phyloP scores from a whole-genome alignment of 805 yeast genomes.

The Candida ascalaphidarum region DNA sequence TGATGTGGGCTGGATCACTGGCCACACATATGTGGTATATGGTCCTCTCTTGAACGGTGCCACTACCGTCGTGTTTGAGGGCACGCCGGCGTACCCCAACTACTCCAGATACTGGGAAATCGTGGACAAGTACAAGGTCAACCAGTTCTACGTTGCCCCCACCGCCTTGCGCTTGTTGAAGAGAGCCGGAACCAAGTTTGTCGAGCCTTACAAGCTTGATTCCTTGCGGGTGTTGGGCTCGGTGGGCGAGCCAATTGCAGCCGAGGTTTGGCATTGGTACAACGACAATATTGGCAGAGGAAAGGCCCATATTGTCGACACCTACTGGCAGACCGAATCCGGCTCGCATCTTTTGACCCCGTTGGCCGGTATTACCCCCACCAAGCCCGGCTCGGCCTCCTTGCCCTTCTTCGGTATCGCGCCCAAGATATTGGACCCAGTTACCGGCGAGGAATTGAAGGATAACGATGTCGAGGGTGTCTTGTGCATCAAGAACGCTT shows the following conservation, averaged over 20 bases:
- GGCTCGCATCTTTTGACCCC: conserved; percentile 95
- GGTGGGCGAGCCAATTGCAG: conserved; percentile 98
- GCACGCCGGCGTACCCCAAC: conserved; percentile 95
- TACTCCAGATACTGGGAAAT: conserved; percentile 96
- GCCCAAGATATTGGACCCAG: conserved; percentile 89
- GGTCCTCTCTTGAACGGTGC: conserved; percentile 88
- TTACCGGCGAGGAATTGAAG: conserved; percentile 71
- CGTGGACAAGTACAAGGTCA: conserved; percentile 82
- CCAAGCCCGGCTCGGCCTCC: conserved; percentile 96
- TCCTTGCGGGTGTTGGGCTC: conserved; percentile 92
- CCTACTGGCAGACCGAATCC: conserved; percentile 98
- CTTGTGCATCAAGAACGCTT: conserved; percentile 76
- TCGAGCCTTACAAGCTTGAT: conserved; percentile 71
- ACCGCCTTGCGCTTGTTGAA: conserved; percentile 88
- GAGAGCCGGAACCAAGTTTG: conserved; percentile 81
- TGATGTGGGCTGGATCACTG: conserved; percentile 99
- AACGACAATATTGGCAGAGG: conserved; percentile 84
- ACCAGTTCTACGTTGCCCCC: conserved; percentile 97
- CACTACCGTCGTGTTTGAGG: conserved; percentile 89
- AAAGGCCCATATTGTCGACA: conserved; percentile 86
- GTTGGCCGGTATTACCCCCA: conserved; percentile 87
- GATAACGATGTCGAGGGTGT: conserved; percentile 96
- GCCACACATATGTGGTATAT: conserved; percentile 91
- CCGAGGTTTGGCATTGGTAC: conserved; percentile 99
- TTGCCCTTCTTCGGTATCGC: conserved; percentile 94